Conservation (phyloP, 495 filamentous ascomycete species). For the Trichoderma gamsii region DNA sequence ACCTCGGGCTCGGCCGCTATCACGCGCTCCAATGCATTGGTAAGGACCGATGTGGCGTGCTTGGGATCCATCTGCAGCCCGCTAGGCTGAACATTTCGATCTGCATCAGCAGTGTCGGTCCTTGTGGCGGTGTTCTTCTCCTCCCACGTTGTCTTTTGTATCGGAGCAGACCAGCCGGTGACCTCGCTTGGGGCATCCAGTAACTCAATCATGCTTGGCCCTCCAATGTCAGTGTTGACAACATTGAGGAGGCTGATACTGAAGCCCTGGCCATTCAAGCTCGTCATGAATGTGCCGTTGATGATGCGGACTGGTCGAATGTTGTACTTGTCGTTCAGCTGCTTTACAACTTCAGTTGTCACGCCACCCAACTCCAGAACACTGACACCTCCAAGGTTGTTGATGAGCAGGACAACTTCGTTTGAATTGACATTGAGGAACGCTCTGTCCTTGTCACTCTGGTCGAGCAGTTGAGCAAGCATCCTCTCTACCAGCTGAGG, state of each 20-base stretch:
- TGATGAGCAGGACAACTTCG: slow-evolving; percentile 71
- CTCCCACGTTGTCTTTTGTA: slow-evolving; percentile 57
- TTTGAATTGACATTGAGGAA: slow-evolving; percentile 65
- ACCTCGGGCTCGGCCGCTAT: slow-evolving; percentile 76
- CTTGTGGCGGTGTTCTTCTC: slow-evolving; percentile 41
- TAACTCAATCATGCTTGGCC: slow-evolving; percentile 77
- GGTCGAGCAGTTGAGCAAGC: slow-evolving; percentile 75
- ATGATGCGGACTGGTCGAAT: slow-evolving; percentile 67
- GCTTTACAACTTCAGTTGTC: slow-evolving; percentile 75
- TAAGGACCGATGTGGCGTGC: slow-evolving; percentile 53
- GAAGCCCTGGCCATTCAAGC: slow-evolving; percentile 88
- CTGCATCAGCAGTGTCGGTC: slow-evolving; percentile 33
- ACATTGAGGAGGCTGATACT: slow-evolving; percentile 80
- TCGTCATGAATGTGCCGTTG: slow-evolving; percentile 72
- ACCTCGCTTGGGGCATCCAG: slow-evolving; percentile 82
- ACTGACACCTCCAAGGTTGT: slow-evolving; percentile 92
- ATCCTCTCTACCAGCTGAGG: slow-evolving; percentile 68
- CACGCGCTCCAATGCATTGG: slow-evolving; percentile 61
- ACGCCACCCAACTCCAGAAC: slow-evolving; percentile 85
- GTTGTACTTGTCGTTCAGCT: slow-evolving; percentile 61
- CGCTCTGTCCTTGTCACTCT: slow-evolving; percentile 69
- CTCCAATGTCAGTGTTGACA: slow-evolving; percentile 69
- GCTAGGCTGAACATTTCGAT: slow-evolving; percentile 52
- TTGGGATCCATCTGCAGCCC: slow-evolving; percentile 62
- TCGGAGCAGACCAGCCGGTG: slow-evolving; percentile 74